phyloP scores from a whole-genome alignment of 2,329 filamentous ascomycete genomes.

The Cladosporium sp. region DNA sequence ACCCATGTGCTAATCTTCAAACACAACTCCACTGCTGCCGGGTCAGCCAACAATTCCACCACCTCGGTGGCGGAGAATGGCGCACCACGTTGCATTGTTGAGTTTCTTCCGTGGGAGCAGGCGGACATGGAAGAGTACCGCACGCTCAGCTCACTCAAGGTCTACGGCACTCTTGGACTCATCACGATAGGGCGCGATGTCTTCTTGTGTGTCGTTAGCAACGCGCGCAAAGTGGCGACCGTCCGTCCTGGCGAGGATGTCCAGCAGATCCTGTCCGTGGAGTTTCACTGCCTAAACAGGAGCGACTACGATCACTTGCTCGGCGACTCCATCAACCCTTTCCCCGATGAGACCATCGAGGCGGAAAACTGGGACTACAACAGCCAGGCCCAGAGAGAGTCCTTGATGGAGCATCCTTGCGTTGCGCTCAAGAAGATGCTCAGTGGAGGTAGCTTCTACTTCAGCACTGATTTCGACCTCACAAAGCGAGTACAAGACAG shows the following conservation, averaged over 20 bases:
- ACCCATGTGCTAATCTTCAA: constrained; percentile 81
- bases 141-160: constrained; percentile 65
- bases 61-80: constrained; percentile 33
- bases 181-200: constrained; percentile 81
- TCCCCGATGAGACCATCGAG: constrained; percentile 50
- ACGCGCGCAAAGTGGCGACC: constrained; percentile 71
- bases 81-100: constrained; percentile 73
- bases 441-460: constrained; percentile 93
- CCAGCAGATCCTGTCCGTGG: constrained; percentile 78
- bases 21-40: constrained; percentile 64
- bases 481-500: constrained; percentile 90
- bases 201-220: constrained; percentile 85
- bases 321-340: constrained; percentile 54
- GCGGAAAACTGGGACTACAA: constrained; percentile 51
- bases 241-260: constrained; percentile 85
- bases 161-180: constrained; percentile 82
- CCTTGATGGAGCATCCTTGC: constrained; percentile 79
- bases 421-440: constrained; percentile 86
- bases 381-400: constrained; percentile 59
- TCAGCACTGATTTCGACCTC: constrained; percentile 96
- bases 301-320: constrained; percentile 77
- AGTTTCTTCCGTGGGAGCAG: constrained; percentile 65
- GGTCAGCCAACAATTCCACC: constrained; percentile 53
- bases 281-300: constrained; percentile 88
- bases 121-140: constrained; percentile 73